phyloP scores from a whole-genome alignment of 306 rosid species.

The Rubus parviflorus region DNA sequence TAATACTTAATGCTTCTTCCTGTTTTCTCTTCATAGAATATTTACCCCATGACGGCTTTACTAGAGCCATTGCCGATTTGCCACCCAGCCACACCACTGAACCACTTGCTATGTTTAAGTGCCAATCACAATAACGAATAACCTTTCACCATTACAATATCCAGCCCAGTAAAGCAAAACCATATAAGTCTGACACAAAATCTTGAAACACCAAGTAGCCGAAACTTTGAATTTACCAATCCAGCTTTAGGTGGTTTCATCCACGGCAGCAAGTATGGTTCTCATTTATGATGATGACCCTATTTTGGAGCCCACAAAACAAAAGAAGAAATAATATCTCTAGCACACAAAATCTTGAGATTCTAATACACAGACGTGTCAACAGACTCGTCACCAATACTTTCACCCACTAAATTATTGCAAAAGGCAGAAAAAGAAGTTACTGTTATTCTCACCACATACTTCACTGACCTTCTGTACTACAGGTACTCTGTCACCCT shows the following conservation, averaged over 20 bases:
- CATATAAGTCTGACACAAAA: background rate
- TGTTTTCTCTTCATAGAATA: background rate
- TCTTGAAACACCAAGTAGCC: background rate
- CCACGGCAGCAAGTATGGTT: background rate
- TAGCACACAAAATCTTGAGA: conserved; percentile 6
- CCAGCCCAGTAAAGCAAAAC: background rate
- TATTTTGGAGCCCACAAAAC: background rate
- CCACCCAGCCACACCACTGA: background rate
- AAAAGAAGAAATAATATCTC: background rate
- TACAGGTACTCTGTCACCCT: background rate
- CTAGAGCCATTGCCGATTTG: background rate
- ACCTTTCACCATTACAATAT: background rate
- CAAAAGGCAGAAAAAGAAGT: background rate
- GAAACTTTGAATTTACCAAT: background rate
- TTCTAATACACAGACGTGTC: conserved; percentile 12
- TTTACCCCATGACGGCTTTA: background rate
- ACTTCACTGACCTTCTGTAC: background rate
- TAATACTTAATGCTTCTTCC: background rate
- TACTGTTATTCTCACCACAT: background rate
- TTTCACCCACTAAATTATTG: conserved; percentile 4
- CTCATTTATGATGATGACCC: background rate
- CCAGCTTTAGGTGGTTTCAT: background rate
- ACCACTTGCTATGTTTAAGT: background rate
- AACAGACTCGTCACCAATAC: background rate
- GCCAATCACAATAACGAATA: background rate